These are phyloP conservation scores for Paecilomyces variotii DNA, from an alignment of 2,329 filamentous ascomycete genomes.

Conservation along the genomic window DNA sequence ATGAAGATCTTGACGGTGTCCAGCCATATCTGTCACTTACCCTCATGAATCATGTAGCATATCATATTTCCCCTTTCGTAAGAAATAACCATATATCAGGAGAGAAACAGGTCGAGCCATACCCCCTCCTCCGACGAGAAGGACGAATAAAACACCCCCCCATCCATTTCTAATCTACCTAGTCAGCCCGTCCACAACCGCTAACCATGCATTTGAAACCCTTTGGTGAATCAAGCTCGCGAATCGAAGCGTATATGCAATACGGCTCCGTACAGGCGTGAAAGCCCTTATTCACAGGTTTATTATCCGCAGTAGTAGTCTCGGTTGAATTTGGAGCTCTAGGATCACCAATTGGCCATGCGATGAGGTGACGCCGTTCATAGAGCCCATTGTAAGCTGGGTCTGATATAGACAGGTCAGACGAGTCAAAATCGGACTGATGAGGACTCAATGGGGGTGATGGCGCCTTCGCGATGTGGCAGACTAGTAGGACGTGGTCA, in stretches of 20 bases:
- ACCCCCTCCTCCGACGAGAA: too few species aligned
- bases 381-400: not conserved
- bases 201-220: not conserved
- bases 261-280: not conserved
- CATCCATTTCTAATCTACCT: not conserved
- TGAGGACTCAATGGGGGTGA: not conserved
- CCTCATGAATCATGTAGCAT: not conserved
- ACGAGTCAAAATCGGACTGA: not conserved
- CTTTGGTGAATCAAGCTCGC: not conserved
- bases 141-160: too few species aligned
- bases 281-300: not conserved
- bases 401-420: not conserved
- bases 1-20: not conserved
- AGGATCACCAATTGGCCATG: not conserved
- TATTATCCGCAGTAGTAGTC: not conserved
- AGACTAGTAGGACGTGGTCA: slow-evolving; percentile 13
- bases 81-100: not conserved
- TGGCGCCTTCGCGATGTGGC: slow-evolving; percentile 1
- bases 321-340: not conserved
- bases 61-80: not conserved
- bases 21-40: not conserved
- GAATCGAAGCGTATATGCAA: not conserved
- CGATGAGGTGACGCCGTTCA: not conserved
- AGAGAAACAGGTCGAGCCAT: not conserved
- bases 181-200: not conserved